These are phyloP conservation scores for Geotrichum macrosporum DNA, from an alignment of 1,139 yeast genomes.

Conservation along the genomic window DNA sequence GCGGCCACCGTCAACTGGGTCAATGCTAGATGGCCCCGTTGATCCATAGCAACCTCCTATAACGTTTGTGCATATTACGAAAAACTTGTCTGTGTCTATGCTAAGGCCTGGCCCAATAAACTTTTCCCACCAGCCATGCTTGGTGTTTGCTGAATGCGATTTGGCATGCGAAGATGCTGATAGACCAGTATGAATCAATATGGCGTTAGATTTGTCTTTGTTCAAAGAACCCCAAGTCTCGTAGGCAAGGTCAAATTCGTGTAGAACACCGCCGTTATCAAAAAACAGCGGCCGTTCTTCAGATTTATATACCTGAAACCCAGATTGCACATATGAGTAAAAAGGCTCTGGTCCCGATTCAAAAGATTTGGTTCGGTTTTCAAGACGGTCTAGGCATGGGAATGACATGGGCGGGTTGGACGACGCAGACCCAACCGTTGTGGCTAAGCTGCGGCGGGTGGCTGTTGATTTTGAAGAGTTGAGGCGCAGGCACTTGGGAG, in stretches of 20 bases:
- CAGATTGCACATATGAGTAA: conserved; percentile 65
- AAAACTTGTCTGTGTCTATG: conserved; percentile 75
- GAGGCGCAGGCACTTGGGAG: neutral
- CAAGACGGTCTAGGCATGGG: conserved; percentile 81
- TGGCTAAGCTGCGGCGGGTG: conserved; percentile 16
- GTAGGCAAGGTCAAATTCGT: conserved; percentile 75
- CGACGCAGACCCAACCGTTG: conserved; percentile 16
- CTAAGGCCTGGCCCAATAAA: conserved; percentile 82
- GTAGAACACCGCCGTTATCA: conserved; percentile 78
- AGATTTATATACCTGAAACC: conserved; percentile 58
- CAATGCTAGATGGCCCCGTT: conserved; percentile 83
- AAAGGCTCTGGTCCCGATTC: conserved; percentile 84
- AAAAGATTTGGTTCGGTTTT: conserved; percentile 49
- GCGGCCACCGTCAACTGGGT: conserved; percentile 63
- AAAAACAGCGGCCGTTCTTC: conserved; percentile 50
- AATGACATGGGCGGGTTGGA: conserved; percentile 68
- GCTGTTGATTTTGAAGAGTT: neutral
- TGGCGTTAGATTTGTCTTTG: conserved; percentile 58
- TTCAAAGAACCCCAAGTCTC: conserved; percentile 87
- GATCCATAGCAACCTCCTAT: conserved; percentile 94
- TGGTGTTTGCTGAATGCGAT: conserved; percentile 64
- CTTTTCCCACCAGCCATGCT: conserved; percentile 94
- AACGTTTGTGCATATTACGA: conserved; percentile 83
- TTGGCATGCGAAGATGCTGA: conserved; percentile 95
- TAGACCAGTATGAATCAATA: conserved; percentile 81